A percentile compares a stretch with the other conserved stretches of the same genome.
Conservation (phyloP, 345 rosid genomes). For the Populus deltoides region DNA sequence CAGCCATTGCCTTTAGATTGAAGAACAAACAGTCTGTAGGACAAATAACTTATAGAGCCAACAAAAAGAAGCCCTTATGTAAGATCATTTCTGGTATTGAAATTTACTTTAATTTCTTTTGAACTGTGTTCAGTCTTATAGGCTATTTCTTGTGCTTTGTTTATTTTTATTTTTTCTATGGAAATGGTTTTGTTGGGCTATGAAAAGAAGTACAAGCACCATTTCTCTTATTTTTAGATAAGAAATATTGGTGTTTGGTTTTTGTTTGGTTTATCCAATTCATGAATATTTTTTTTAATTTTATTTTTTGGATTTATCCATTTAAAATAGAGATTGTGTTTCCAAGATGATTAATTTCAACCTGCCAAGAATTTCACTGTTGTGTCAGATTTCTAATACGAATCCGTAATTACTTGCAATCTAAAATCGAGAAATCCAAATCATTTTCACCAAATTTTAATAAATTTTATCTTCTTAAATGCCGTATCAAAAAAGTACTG, state of each 20-base stretch:
- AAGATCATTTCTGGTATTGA: neutral
- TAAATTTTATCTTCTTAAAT: neutral
- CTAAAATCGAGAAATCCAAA: neutral
- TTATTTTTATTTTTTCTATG: neutral
- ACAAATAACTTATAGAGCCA: neutral
- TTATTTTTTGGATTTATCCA: neutral
- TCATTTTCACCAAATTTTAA: neutral
- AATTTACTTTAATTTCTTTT: neutral
- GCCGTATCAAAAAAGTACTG: neutral
- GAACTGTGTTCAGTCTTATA: neutral
- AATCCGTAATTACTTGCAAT: neutral
- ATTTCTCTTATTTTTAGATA: no score
- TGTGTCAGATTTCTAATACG: neutral
- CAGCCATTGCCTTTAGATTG: neutral
- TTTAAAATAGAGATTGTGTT: neutral
- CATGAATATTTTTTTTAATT: no score
- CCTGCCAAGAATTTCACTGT: neutral
- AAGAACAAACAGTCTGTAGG: neutral
- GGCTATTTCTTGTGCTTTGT: neutral
- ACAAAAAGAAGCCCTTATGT: neutral
- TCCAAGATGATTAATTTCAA: neutral
- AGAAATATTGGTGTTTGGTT: no score
- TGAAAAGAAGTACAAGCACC: neutral
- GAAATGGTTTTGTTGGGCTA: neutral
- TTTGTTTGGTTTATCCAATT: no score